A percentile compares a stretch with the other conserved stretches of the same genome.
Conservation (phyloP, 805 yeast species). For the Yamadazyma ubonensis region DNA sequence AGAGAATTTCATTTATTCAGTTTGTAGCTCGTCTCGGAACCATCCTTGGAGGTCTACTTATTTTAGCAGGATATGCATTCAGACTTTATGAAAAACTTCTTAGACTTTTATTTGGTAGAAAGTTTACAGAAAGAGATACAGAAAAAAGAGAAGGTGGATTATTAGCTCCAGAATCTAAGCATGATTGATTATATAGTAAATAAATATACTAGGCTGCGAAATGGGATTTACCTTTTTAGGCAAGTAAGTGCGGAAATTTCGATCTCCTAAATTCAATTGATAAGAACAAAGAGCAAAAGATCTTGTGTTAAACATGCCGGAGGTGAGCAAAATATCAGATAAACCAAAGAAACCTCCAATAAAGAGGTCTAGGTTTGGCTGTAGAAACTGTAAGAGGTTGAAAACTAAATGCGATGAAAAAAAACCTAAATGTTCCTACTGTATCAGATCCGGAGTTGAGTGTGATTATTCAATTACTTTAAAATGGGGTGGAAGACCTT, state of each 20-base stretch:
- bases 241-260: constrained; percentile 3
- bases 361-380: constrained; percentile 45
- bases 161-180: constrained; percentile 1
- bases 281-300: not conserved
- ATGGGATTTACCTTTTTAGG: not conserved
- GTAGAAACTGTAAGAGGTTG: constrained; percentile 58
- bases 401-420: constrained; percentile 70
- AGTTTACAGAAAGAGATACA: constrained; percentile 47
- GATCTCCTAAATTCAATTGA: not conserved
- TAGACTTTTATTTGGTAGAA: constrained; percentile 56
- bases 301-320: not conserved
- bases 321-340: not conserved
- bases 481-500: constrained; percentile 77
- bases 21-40: constrained; percentile 79
- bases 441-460: constrained; percentile 42
- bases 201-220: too few species aligned
- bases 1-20: constrained; percentile 71
- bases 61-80: constrained; percentile 66
- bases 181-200: too few species aligned
- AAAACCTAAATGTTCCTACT: constrained; percentile 61
- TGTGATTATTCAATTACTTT: constrained; percentile 67
- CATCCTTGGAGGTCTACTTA: constrained; percentile 76
- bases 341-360: constrained; percentile 5
- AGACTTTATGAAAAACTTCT: constrained; percentile 55
- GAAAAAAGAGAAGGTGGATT: constrained; percentile 28